Base-by-base conservation (phyloP, 805 yeast genomes). In the Teunomyces pallodes region DNA sequence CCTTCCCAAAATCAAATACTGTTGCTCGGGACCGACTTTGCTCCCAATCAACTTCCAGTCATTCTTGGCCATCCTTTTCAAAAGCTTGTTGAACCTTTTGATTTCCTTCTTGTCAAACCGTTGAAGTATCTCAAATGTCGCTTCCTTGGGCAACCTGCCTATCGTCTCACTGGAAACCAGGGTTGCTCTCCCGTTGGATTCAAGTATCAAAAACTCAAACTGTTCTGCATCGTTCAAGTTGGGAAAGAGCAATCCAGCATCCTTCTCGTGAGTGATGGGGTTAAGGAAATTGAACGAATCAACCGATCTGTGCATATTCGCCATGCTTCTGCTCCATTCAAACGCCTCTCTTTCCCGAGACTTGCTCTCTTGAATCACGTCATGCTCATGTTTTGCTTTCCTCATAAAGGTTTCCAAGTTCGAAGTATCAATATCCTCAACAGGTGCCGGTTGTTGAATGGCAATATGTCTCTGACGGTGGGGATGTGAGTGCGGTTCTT, bases 11-110 rank as follows among this genome's bases (percentile, higher is more conserved):
- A 46, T 44, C 46, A 50, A 51, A 32, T 45, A 45, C 49, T 49
- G 50, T 33, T 46, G 51, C 27, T 26, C 45, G 46, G 43, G 39
- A 14, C 43, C 41, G 30, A 51, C 31, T 28, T 79, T 77, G 26
- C 80, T 75, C 3, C 83, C 87, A 30, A 81, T 66, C n/a, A 83
- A 67, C 47, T 64, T 70, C 86, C 86, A 84, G 9, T 72, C 72
- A 17, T 62, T 59, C 20, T 60, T 64, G 46, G 80, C 78, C 38
- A 82, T 65, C 49, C 63, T 70, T 42, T 67, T 70, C 7, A 83
- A 63, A 6, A 56, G 49, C 14, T 66, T 64, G 42, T 71, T 59
- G 27, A 69, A 67, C 12, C 53, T 43, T 20, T 64, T 69, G 38
- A 76, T 66, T 9, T 73, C 70, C 1, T 48, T 33, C 30, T 74